Percentiles rank a stretch among this genome's conserved stretches.
These are phyloP conservation scores for Tylopilus balloui DNA, from an alignment of 768 basidiomycete species.

Conservation along the genomic window DNA sequence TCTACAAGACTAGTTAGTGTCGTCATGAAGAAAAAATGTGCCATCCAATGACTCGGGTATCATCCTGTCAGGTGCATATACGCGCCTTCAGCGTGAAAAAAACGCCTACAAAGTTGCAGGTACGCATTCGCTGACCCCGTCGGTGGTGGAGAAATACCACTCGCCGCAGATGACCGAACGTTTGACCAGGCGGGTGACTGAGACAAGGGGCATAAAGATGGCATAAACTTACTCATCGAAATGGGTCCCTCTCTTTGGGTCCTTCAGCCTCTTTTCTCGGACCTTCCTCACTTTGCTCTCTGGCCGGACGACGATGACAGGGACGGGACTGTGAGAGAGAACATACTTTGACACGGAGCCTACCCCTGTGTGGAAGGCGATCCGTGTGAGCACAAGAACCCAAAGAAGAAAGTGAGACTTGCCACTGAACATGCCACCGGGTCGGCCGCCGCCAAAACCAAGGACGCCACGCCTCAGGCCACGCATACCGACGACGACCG, in stretches of 20 bases:
- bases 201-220: not conserved
- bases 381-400: not conserved
- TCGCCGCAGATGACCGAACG: not conserved
- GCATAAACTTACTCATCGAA: constrained; percentile 54
- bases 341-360: constrained; percentile 71
- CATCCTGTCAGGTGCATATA: not conserved
- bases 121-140: not conserved
- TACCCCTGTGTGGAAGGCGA: constrained; percentile 46
- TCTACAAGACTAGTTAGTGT: constrained; percentile 13
- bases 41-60: not conserved
- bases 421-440: constrained; percentile 25
- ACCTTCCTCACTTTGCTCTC: constrained; percentile 83
- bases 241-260: constrained; percentile 84
- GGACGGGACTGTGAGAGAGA: constrained; percentile 89
- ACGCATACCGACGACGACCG: constrained; percentile 88
- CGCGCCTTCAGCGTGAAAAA: not conserved
- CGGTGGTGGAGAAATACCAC: not conserved
- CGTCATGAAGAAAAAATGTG: not conserved
- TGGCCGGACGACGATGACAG: constrained; percentile 92
- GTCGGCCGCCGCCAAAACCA: constrained; percentile 38
- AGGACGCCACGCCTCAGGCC: constrained; percentile 52
- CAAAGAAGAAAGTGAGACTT: not conserved
- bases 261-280: constrained; percentile 77
- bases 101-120: not conserved
- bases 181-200: not conserved